Conservation (phyloP, 306 rosid genomes). For the Gastrolobium bilobum region DNA sequence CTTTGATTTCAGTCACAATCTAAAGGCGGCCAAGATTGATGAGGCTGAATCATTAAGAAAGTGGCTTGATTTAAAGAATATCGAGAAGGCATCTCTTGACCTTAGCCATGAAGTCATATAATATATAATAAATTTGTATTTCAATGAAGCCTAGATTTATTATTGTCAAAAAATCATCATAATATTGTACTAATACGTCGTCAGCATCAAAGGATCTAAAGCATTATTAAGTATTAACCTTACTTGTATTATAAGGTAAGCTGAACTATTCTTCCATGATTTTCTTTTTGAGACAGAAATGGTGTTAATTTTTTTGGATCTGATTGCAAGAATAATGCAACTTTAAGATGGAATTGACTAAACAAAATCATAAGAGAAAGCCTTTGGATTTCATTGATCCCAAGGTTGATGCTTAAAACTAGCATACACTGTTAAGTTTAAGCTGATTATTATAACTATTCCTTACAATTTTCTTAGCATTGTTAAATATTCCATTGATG, state of each 20-base stretch:
- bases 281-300: not conserved
- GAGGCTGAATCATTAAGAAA: slow-evolving; percentile 21
- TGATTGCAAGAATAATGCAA: not conserved
- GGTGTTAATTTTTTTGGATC: not conserved
- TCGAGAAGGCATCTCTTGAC: not conserved
- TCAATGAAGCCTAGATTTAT: not conserved
- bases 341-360: slow-evolving; percentile 5
- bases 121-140: not conserved
- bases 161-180: not conserved
- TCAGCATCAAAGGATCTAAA: slow-evolving; percentile 14
- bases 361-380: slow-evolving; percentile 6
- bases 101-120: not conserved
- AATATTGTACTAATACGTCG: too few relatives aligned
- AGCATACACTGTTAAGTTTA: not conserved
- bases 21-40: slow-evolving; percentile 33
- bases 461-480: not conserved
- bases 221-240: slow-evolving; percentile 11
- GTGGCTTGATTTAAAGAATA: slow-evolving; percentile 4
- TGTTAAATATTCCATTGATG: not conserved
- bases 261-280: slow-evolving; percentile 16
- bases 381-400: not conserved
- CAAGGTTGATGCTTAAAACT: slow-evolving; percentile 16
- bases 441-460: slow-evolving; percentile 12
- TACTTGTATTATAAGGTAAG: not conserved
- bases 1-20: slow-evolving; percentile 6